Evolutionary conservation across 441 rosid species (phyloP).

Genomic region (Melastoma candidum): DNA sequence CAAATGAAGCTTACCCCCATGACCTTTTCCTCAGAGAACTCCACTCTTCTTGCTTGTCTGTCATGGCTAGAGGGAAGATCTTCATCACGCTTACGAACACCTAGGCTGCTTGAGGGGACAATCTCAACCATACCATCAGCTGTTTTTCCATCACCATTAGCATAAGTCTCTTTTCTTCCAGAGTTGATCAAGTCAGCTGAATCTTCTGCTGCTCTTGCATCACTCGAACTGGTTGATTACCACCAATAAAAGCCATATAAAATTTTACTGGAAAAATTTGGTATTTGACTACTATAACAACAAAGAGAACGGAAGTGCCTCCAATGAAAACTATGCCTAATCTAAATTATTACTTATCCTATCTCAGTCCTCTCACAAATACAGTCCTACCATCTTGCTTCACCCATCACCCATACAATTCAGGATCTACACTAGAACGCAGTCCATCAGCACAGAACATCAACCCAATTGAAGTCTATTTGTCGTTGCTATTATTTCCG

Average conservation of each 20-base stretch:
- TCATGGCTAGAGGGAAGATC: slow-evolving; percentile 29
- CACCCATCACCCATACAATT: too few species aligned
- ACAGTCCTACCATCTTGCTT: too few species aligned
- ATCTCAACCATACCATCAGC: slow-evolving; percentile 20
- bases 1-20: slow-evolving; percentile 28
- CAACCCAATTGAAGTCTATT: too few species aligned
- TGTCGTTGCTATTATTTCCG: too few species aligned
- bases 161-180: slow-evolving; percentile 23
- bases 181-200: slow-evolving; percentile 25
- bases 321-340: too few species aligned
- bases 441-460: too few species aligned
- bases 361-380: too few species aligned
- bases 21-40: slow-evolving; percentile 23
- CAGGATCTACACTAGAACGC: too few species aligned
- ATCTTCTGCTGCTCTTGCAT: slow-evolving; percentile 19
- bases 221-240: slow-evolving; percentile 12
- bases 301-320: too few species aligned
- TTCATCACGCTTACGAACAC: slow-evolving; percentile 23
- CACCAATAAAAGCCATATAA: slow-evolving; percentile 16
- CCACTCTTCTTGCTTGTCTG: slow-evolving; percentile 23
- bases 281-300: too few species aligned
- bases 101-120: slow-evolving; percentile 17
- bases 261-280: neutral
- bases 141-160: slow-evolving; percentile 16
- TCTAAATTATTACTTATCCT: too few species aligned